Percentiles rank a stretch among this genome's conserved stretches.
phyloP scores from a whole-genome alignment of 768 basidiomycete genomes.

The Chalciporus sphaerocephalus region DNA sequence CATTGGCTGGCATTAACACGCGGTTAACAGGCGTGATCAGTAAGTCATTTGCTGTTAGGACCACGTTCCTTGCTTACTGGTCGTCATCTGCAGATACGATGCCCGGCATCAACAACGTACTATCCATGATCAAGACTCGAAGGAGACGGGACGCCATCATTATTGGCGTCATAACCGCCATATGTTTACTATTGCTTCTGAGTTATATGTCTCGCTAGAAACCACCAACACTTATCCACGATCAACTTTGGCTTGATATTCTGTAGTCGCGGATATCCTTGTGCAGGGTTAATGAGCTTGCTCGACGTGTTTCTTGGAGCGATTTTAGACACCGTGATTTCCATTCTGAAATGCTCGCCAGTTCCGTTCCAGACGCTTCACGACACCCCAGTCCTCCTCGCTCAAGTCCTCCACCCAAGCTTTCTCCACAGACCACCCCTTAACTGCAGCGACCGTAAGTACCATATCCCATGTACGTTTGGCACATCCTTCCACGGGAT shows the following conservation, averaged over 20 bases:
- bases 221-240: conserved; percentile 5
- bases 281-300: neutral
- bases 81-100: conserved; percentile 57
- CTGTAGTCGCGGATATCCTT: neutral
- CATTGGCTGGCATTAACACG: conserved; percentile 73
- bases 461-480: conserved; percentile 75
- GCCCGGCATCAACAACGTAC: conserved; percentile 89
- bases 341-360: conserved; percentile 60
- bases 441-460: conserved; percentile 63
- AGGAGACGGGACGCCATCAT: conserved; percentile 88
- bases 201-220: conserved; percentile 41
- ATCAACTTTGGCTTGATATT: neutral
- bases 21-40: conserved; percentile 82
- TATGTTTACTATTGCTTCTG: conserved; percentile 64
- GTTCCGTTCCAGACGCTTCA: conserved; percentile 64
- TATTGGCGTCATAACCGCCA: conserved; percentile 82
- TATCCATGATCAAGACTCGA: conserved; percentile 90
- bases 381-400: conserved; percentile 52
- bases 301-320: neutral
- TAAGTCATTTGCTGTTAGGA: conserved; percentile 33
- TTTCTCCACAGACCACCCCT: conserved; percentile 71
- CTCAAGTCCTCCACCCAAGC: conserved; percentile 43
- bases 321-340: conserved; percentile 31
- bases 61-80: neutral
- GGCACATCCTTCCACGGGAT: conserved; percentile 57